Percentiles rank a stretch among this genome's conserved stretches.
Evolutionary conservation across 768 basidiomycete genomes (phyloP).

Genomic region (Nevesoporus exiguus): DNA sequence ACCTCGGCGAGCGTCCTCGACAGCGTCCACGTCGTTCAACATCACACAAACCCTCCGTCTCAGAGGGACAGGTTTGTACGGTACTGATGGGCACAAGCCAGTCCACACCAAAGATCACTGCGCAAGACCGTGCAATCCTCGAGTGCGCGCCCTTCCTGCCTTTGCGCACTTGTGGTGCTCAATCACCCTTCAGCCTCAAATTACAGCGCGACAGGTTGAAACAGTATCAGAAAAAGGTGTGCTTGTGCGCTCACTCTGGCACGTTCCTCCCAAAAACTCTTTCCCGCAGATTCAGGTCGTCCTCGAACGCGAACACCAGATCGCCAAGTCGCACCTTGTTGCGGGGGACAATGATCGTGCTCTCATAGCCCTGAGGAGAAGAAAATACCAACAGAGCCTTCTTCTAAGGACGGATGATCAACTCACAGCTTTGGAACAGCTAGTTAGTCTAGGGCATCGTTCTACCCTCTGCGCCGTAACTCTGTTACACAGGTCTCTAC

Average conservation of each 20-base stretch:
- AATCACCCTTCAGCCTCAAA: conserved; percentile 65
- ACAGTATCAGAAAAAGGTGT: conserved; percentile 92
- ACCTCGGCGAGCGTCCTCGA: background rate
- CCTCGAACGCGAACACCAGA: conserved; percentile 83
- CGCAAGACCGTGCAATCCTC: conserved; percentile 91
- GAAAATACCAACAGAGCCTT: conserved; percentile 92
- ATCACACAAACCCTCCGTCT: background rate
- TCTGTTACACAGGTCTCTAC: conserved; percentile 71
- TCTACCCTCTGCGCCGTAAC: background rate
- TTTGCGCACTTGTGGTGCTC: conserved; percentile 18
- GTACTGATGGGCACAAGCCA: conserved; percentile 62
- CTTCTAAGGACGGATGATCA: conserved; percentile 87
- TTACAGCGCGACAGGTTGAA: conserved; percentile 92
- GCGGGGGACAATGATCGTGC: conserved; percentile 86
- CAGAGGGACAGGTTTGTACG: conserved; percentile 2
- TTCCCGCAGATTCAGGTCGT: conserved; percentile 72
- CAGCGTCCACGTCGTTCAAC: background rate
- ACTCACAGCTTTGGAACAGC: conserved; percentile 81
- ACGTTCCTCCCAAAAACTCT: background rate
- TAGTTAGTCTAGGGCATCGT: conserved; percentile 48
- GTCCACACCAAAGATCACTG: conserved; percentile 83
- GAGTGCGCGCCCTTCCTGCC: conserved; percentile 60
- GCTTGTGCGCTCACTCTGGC: conserved; percentile 10
- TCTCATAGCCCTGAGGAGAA: conserved; percentile 77
- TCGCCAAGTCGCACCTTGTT: conserved; percentile 79